Evolutionary conservation across 2,329 filamentous ascomycete species (phyloP), one percentile per base, ranked within the genome.

Genomic region (Knufia petricola): DNA sequence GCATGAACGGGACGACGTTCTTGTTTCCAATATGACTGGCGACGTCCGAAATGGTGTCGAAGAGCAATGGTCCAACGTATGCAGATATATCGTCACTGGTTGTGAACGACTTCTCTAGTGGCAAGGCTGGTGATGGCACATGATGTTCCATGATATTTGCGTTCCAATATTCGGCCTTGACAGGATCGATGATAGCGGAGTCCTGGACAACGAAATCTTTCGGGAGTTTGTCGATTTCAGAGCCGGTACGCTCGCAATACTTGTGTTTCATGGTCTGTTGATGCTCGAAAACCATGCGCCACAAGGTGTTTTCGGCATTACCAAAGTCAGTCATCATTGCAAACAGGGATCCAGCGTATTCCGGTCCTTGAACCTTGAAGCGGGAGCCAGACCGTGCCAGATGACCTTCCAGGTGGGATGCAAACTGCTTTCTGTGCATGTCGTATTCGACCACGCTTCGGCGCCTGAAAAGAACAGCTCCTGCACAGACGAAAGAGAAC

Each of bases 261-360:
- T 7, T 15, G 10, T 48, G 23, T n/a, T 41, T 48, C 24, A 48
- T 28, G 3, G 15, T n/a, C 24, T 48, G 46, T 26, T 48, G 37
- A 21, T 41, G 38, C n/a, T 41, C 23, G 28, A 41, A 52, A n/a
- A 54, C 41, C 8, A 67, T 61, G 40, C 64, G 60, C 43, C 64
- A 53, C 2, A 64, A 48, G 43, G 44, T 52, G 41, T 60, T 60
- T 2, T 69, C 60, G 6, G 68, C 57, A 2, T 64, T 59, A 1
- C 77, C 77, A 55, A 77, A 79, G 45, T 75, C 71, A 45, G 81
- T 71, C 13, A 81, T 66, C 1, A 70, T 70, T 1, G 76, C 70
- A 41, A 78, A 69, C 52, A 79, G 78, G 6, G 71, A 69, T 4
- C 77, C 70, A 2, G 71, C 72, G 10, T 79, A 67, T 48, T 74